Evolutionary conservation across 1,284 basidiomycete genomes (phyloP), one percentile per base, ranked within the genome.

Genomic region (Ganoderma lucidum): DNA sequence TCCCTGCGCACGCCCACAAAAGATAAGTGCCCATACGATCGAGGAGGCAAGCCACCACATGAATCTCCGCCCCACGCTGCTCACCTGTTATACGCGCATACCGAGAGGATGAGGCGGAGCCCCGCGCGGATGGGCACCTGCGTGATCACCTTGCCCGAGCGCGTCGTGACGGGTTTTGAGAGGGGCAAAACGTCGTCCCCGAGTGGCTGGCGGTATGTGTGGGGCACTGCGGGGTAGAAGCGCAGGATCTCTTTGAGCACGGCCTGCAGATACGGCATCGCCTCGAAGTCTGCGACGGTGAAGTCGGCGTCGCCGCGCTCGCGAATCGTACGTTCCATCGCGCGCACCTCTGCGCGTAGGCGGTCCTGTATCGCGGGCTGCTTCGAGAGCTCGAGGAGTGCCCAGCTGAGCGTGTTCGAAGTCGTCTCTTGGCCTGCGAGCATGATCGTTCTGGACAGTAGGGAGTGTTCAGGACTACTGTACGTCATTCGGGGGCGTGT

Each of bases 381-480:
- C 62, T 75, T 78, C 9, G 82, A 81, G 17, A 86, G 80, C 70
- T 86, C 85, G 61, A 81, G 75, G 32, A 86, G 72, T 0, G 79
- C 78, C 83, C 82, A 87, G 63, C 75, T 77, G 63, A 85, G 65
- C 6, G 82, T 79, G 56, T 80, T 84, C 14, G 86, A 81, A 0
- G 84, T 86, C 1, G 88, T 88, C 70, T 90, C 87, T 67, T 90
- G 85, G 0, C 90, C 86, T 14, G 83, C 82, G 67, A 83, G 73
- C 39, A 86, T 70, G 48, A 86, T 78, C 6, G 81, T 83, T 15
- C 83, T 83, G 37, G 30, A 17, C 19, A n/a, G 58, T 30, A n/a
- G 19, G 51, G 4, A 19, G 51, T 3, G 9, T 32, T 30, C 23
- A 32, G 51, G 30, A 35, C 17, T 23, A 17, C n/a, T 28, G 37